Conservation (phyloP, 179 eudicot genomes). For the Amaranthus tricolor region DNA sequence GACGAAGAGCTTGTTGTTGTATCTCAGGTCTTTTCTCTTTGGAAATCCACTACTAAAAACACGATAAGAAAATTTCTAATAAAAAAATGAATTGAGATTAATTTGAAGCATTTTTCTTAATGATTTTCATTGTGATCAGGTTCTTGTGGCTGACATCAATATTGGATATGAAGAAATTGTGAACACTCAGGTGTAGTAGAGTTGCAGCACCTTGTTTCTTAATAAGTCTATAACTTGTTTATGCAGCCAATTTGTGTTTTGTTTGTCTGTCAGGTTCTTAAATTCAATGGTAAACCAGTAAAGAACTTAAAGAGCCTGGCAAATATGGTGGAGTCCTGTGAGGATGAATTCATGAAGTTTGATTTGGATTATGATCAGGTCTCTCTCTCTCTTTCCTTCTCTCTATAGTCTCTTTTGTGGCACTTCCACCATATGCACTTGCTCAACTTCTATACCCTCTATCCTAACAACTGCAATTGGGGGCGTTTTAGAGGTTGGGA, state of each 20-base stretch:
- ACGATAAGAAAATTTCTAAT: neutral
- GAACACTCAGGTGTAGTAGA: constrained; percentile 70
- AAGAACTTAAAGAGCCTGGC: constrained; percentile 89
- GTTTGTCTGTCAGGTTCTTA: constrained; percentile 55
- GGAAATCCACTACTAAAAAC: neutral
- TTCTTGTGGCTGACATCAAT: constrained; percentile 94
- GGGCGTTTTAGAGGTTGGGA: too few relatives aligned
- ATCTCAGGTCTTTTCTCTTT: constrained; percentile 64
- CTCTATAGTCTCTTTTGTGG: neutral
- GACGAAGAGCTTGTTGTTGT: constrained; percentile 95
- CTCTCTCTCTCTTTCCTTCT: constrained; percentile 17
- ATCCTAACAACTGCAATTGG: too few relatives aligned
- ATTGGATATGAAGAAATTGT: constrained; percentile 96
- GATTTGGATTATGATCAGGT: constrained; percentile 96
- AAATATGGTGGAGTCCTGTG: constrained; percentile 79
- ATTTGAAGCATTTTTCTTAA: constrained; percentile 1
- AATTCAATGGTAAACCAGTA: constrained; percentile 83
- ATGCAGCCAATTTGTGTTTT: constrained; percentile 11
- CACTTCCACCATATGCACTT: neutral
- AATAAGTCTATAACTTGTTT: neutral
- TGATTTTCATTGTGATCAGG: constrained; percentile 38
- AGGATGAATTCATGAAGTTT: constrained; percentile 80
- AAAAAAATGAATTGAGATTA: neutral
- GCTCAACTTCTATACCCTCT: neutral
- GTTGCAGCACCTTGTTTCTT: neutral